These are phyloP conservation scores for Cystofilobasidium capitatum DNA, from an alignment of 768 basidiomycete species.

Conservation along the genomic window DNA sequence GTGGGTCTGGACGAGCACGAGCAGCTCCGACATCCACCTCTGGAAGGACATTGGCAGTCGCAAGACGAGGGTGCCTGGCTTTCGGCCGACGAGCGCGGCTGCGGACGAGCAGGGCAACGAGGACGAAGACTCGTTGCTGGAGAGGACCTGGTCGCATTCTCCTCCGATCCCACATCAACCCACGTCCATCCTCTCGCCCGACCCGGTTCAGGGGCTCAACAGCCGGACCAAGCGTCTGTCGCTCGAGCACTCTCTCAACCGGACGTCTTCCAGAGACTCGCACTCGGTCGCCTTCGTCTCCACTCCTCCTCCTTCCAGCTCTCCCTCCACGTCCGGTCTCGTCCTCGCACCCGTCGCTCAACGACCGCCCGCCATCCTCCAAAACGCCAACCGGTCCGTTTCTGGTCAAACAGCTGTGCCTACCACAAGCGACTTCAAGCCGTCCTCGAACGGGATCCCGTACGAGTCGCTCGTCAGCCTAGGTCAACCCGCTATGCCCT, in stretches of 20 bases:
- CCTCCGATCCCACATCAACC: not conserved
- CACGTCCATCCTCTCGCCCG: not conserved
- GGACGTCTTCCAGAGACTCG: conserved; percentile 30
- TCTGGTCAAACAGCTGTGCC: not conserved
- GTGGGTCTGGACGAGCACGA: conserved; percentile 81
- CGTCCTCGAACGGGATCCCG: conserved; percentile 50
- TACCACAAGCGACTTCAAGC: not conserved
- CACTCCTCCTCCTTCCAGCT: conserved; percentile 20
- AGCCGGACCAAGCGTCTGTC: conserved; percentile 26
- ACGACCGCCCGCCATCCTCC: conserved; percentile 4
- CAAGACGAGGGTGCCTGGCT: conserved; percentile 28
- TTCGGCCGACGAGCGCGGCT: conserved; percentile 5
- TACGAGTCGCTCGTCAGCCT: conserved; percentile 61
- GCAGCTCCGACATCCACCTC: conserved; percentile 65
- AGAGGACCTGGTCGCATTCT: not conserved
- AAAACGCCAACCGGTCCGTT: not conserved
- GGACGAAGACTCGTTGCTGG: conserved; percentile 17
- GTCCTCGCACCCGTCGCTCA: not conserved
- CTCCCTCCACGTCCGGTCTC: not conserved
- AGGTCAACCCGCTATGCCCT: conserved; percentile 54
- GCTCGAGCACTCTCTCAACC: conserved; percentile 26
- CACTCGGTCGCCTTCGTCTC: conserved; percentile 35
- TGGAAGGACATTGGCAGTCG: conserved; percentile 55
- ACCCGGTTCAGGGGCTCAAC: too few species aligned
- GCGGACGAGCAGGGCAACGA: conserved; percentile 28